Evolutionary conservation across 2,329 filamentous ascomycete genomes (phyloP).

Genomic region (Pseudonectria foliicola): DNA sequence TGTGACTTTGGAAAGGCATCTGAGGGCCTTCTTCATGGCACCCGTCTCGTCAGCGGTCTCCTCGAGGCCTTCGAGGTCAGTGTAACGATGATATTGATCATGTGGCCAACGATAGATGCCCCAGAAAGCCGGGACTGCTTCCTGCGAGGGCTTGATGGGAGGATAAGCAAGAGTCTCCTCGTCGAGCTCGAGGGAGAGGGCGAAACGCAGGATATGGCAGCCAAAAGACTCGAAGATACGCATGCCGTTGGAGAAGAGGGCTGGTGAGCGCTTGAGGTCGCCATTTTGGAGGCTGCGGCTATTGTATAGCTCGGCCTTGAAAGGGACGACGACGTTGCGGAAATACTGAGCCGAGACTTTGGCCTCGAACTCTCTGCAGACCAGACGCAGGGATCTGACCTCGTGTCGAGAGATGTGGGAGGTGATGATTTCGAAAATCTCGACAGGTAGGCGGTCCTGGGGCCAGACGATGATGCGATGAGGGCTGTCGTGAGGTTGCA

Average conservation of each 20-base stretch:
- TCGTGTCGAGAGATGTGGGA: slow-evolving; percentile 48
- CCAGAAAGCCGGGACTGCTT: slow-evolving; percentile 52
- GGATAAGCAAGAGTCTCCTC: slow-evolving; percentile 43
- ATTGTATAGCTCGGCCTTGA: slow-evolving; percentile 56
- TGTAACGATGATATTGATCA: slow-evolving; percentile 51
- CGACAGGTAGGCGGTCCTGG: slow-evolving; percentile 42
- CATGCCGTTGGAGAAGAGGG: slow-evolving; percentile 42
- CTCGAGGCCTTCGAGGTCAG: slow-evolving; percentile 52
- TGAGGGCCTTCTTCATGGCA: slow-evolving; percentile 54
- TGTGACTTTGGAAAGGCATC: slow-evolving; percentile 44
- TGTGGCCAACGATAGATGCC: slow-evolving; percentile 60
- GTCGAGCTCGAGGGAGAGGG: slow-evolving; percentile 62
- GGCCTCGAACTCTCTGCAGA: slow-evolving; percentile 49
- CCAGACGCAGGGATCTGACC: slow-evolving; percentile 54
- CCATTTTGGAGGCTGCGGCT: slow-evolving; percentile 16
- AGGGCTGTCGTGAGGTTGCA: no score
- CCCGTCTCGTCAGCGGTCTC: slow-evolving; percentile 55
- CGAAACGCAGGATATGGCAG: slow-evolving; percentile 53
- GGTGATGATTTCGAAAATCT: slow-evolving; percentile 54
- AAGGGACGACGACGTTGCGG: slow-evolving; percentile 57
- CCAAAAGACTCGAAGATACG: slow-evolving; percentile 56
- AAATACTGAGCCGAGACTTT: slow-evolving; percentile 54
- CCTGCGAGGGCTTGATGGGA: slow-evolving; percentile 48
- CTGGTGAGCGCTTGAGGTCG: slow-evolving; percentile 15
- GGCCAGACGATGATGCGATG: slow-evolving; percentile 24